These are phyloP conservation scores for Cavenderia fasciculata DNA, from an alignment of 78 protist species.

Conservation along the genomic window DNA sequence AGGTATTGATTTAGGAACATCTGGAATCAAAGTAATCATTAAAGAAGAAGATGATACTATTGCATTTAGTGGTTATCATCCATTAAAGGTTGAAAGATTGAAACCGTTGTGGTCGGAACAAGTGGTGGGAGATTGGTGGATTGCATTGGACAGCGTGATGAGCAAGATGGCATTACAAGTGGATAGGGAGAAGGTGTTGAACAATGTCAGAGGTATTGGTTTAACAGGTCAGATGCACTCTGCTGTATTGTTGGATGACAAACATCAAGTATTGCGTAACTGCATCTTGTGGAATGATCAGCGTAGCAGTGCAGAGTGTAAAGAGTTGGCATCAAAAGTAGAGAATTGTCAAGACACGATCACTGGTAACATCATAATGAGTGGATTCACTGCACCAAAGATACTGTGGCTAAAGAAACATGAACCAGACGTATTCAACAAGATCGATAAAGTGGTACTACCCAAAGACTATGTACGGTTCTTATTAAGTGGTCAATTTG, in stretches of 20 bases:
- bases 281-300: conserved; percentile 6
- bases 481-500: not conserved
- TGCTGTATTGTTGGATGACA: not conserved
- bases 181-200: not conserved
- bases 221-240: conserved; percentile 3
- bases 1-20: conserved; percentile 14
- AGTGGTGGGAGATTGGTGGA: not conserved
- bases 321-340: not conserved
- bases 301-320: not conserved
- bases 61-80: not conserved
- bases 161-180: not conserved
- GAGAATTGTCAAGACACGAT: not conserved
- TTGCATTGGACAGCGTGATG: not conserved
- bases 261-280: not conserved
- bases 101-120: conserved; percentile 14
- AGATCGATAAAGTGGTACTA: not conserved
- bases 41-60: not conserved
- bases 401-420: not conserved
- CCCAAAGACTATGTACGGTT: conserved; percentile 4
- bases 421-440: conserved; percentile 1
- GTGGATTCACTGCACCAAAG: conserved; percentile 8
- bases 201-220: not conserved
- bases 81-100: not conserved
- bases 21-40: not conserved
- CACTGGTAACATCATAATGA: not conserved